Evolutionary conservation across 2,329 filamentous ascomycete genomes (phyloP).

Genomic region (Trichoderma koningiopsis): DNA sequence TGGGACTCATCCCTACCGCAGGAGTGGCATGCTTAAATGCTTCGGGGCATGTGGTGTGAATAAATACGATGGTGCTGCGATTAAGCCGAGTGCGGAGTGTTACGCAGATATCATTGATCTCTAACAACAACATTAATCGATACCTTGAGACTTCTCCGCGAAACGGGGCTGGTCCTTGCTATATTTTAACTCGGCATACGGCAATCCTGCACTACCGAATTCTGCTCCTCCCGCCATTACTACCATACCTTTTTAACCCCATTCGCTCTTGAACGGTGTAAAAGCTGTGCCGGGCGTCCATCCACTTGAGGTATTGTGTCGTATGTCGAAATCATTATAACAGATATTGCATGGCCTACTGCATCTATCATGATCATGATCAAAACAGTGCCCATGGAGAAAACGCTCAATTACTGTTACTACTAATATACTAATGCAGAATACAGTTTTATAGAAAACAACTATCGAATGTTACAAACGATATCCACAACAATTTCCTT

Average conservation of each 20-base stretch:
- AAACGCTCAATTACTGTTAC: background rate
- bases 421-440: background rate
- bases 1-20: background rate
- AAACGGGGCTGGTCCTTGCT: background rate
- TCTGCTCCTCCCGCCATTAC: background rate
- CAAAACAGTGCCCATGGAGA: background rate
- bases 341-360: background rate
- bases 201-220: background rate
- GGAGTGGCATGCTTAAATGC: background rate
- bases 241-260: background rate
- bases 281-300: background rate
- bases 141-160: background rate
- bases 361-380: background rate
- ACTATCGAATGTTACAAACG: background rate
- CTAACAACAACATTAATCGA: background rate
- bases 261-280: background rate
- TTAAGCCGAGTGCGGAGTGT: constrained; percentile 12
- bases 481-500: background rate
- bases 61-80: background rate
- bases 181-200: background rate
- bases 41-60: constrained; percentile 1
- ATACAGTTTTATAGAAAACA: no score
- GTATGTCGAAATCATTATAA: background rate
- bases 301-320: background rate
- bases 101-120: constrained; percentile 9